phyloP scores from a whole-genome alignment of 1,284 basidiomycete genomes.

The Leccinum insolens region DNA sequence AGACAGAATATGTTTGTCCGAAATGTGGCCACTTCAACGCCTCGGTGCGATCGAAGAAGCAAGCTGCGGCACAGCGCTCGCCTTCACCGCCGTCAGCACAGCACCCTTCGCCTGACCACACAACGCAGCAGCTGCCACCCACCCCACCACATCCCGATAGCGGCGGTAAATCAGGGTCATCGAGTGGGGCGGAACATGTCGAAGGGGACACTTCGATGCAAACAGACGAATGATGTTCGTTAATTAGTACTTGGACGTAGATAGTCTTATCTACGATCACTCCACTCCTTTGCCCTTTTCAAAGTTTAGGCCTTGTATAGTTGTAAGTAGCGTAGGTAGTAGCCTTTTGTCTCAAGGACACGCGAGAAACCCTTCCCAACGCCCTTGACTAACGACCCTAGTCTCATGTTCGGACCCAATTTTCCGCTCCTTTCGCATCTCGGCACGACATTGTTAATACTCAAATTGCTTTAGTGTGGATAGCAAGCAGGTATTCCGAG shows the following conservation, averaged over 20 bases:
- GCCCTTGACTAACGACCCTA: neutral
- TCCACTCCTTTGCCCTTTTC: neutral
- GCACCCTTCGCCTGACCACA: conserved; percentile 13
- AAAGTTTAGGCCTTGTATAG: neutral
- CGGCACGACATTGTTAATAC: neutral
- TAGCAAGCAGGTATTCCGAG: too few species aligned
- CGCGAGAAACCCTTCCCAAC: neutral
- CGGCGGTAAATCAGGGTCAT: conserved; percentile 5
- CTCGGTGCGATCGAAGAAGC: conserved; percentile 48
- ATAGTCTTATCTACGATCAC: neutral
- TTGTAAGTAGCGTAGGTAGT: neutral
- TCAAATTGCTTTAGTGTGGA: too few species aligned
- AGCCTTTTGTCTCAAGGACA: neutral
- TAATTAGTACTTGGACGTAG: neutral
- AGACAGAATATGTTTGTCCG: conserved; percentile 72
- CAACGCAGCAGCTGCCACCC: conserved; percentile 9
- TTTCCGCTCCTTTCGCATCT: neutral
- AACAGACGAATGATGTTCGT: neutral
- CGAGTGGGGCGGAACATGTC: neutral
- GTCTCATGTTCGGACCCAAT: neutral
- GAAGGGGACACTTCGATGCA: conserved; percentile 11
- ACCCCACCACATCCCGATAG: neutral
- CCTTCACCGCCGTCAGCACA: conserved; percentile 30
- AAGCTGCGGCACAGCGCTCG: conserved; percentile 18
- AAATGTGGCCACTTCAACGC: conserved; percentile 78